Evolutionary conservation across 768 basidiomycete genomes (phyloP).

Genomic region (Agrocybe praecox): DNA sequence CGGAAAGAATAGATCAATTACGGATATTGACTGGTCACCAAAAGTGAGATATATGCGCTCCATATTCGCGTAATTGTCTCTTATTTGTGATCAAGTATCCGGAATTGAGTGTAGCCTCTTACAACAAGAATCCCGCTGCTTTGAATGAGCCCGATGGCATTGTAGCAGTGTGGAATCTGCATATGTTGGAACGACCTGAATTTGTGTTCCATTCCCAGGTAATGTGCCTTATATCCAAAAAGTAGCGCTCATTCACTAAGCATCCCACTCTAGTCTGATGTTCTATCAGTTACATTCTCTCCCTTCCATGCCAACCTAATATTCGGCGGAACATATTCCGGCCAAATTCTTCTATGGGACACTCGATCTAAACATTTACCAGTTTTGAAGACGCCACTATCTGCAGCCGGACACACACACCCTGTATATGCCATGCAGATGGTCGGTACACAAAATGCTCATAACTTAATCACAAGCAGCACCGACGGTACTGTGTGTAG

Average conservation of each 20-base stretch:
- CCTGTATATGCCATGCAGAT: constrained; percentile 98
- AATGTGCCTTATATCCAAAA: constrained; percentile 23
- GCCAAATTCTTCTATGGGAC: constrained; percentile 98
- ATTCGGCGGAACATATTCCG: constrained; percentile 99
- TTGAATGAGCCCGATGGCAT: constrained; percentile 96
- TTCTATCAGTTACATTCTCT: constrained; percentile 94
- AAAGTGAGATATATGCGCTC: constrained; percentile 57
- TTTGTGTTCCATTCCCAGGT: constrained; percentile 99
- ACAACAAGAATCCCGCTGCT: constrained; percentile 95
- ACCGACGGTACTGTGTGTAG: constrained; percentile 97
- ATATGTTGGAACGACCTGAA: constrained; percentile 92
- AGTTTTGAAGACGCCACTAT: constrained; percentile 94
- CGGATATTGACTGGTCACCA: constrained; percentile 96
- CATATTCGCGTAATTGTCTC: not conserved
- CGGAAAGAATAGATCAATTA: constrained; percentile 92
- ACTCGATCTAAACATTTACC: constrained; percentile 96
- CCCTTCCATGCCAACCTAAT: constrained; percentile 97
- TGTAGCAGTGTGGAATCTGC: constrained; percentile 97
- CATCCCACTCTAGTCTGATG: constrained; percentile 74
- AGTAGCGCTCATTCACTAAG: not conserved
- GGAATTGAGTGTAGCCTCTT: constrained; percentile 92
- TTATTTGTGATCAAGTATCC: constrained; percentile 65
- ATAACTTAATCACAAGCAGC: constrained; percentile 94
- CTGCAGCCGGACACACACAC: constrained; percentile 96
- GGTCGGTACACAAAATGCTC: constrained; percentile 98